phyloP scores from a whole-genome alignment of 2,329 filamentous ascomycete genomes.

The Aspergillus quadricinctus region DNA sequence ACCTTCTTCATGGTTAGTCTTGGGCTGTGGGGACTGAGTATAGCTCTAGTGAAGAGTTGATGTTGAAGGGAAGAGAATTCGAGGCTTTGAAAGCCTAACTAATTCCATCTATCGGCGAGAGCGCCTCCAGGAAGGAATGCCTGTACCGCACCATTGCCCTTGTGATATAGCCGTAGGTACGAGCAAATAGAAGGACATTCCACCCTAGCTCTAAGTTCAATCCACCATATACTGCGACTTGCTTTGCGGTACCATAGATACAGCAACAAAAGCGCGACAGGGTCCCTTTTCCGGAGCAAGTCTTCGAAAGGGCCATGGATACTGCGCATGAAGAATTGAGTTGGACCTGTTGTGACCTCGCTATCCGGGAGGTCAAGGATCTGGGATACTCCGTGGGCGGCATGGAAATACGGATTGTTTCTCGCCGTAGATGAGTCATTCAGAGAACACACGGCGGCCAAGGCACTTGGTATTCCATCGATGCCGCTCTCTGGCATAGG shows the following conservation, averaged over 20 bases:
- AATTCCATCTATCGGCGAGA: conserved; percentile 7
- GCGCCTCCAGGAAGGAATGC: conserved; percentile 28
- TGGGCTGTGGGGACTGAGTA: no score
- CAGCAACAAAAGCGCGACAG: conserved; percentile 38
- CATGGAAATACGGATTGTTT: conserved; percentile 37
- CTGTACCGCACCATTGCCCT: conserved; percentile 20
- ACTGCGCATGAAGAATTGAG: conserved; percentile 32
- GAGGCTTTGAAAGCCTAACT: background rate
- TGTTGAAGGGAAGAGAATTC: no score
- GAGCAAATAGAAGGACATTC: conserved; percentile 41
- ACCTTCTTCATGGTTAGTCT: no score
- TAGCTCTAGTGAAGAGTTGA: no score
- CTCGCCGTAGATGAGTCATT: conserved; percentile 28
- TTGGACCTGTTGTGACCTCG: conserved; percentile 16
- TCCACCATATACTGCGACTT: conserved; percentile 42
- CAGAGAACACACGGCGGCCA: conserved; percentile 24
- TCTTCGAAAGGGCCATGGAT: conserved; percentile 33
- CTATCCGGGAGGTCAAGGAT: conserved; percentile 27
- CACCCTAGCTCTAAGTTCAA: conserved; percentile 39
- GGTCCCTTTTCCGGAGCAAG: conserved; percentile 32
- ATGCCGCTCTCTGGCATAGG: conserved; percentile 26
- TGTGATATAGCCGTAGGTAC: conserved; percentile 35
- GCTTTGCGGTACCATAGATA: conserved; percentile 44
- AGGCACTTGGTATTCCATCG: conserved; percentile 14
- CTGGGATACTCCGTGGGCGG: conserved; percentile 35